Base-by-base conservation (phyloP, 345 rosid genomes). In the Corymbia maculata region DNA sequence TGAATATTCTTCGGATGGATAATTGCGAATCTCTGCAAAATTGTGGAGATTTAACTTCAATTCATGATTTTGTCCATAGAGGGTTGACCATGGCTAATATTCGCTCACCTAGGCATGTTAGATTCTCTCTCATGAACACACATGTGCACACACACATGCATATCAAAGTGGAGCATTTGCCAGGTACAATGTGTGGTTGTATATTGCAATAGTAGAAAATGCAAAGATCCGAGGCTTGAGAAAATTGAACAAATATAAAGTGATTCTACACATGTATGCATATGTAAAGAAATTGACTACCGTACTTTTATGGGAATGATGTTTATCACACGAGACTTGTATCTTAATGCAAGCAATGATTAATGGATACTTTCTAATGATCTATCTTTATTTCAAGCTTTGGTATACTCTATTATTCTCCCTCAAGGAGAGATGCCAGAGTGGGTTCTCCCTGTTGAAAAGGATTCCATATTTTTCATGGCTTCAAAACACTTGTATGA, bases 331-430 rank as follows among this genome's bases (percentile, higher is more conserved):
- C 4, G 36, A 66, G 2, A 8, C 9, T n/a, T n/a, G 19, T n/a
- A 66, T 14, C 3, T 30, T 7, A 66, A n/a, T 66, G 42, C 75
- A 13, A 66, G 42, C 1, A 13, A n/a, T 17, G 17, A 30, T 66
- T 9, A 66, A 3, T 66, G 79, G 5, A 30, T 14, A 14, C 79
- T 66, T 13, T 61, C 75, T 66, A 66, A 66, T 14, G 9, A 15
- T 66, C 8, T 66, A 14, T 15, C 75, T 66, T n/a, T 13, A 66
- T 15, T 13, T 6, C 17, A 66, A 17, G 2, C 8, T n/a, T 3
- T 0, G 4, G 28, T 6, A 0, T 3, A 0, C 42, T 1, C 0
- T 13, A 13, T n/a, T 7, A 0, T 14, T 6, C 17, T 64, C 15
- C 42, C 5, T 7, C 19, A 5, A 14, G 17, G 8, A 15, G 21